Evolutionary conservation across 257 asterid species (phyloP).

Genomic region (Solanum bulbocastanum): DNA sequence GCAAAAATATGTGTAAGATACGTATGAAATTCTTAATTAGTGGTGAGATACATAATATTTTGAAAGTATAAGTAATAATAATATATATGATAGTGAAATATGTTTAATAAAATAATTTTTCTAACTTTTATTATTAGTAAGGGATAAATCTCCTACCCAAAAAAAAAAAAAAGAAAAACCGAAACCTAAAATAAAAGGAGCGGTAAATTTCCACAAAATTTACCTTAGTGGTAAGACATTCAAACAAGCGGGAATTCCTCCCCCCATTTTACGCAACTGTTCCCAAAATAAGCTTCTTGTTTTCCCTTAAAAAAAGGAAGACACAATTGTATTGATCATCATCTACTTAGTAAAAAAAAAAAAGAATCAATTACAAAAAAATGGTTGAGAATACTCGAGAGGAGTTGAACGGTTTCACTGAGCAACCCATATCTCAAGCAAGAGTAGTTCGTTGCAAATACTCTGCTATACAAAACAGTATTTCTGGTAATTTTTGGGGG

Average conservation of each 20-base stretch:
- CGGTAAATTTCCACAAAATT: not conserved
- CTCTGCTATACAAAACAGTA: not conserved
- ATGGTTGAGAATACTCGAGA: not conserved
- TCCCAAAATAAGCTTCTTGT: not conserved
- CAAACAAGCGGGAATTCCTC: not conserved
- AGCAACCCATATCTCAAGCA: not conserved
- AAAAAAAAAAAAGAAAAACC: not conserved
- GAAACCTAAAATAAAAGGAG: not conserved
- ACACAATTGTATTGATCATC: not conserved
- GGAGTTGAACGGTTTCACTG: not conserved
- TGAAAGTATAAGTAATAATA: too few species aligned
- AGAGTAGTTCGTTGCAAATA: not conserved
- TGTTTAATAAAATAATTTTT: not conserved
- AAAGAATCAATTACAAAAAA: fast-evolving
- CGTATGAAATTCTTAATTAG: too few species aligned
- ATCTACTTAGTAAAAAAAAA: not conserved
- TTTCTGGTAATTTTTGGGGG: not conserved
- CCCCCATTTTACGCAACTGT: not conserved
- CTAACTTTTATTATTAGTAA: not conserved
- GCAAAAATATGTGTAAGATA: too few species aligned
- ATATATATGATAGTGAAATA: too few species aligned
- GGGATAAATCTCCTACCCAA: not conserved
- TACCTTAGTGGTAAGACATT: not conserved
- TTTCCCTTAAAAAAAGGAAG: not conserved
- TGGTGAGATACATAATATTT: too few species aligned